These are phyloP conservation scores for Globisporangium uncinulatum DNA, from an alignment of 352 stramenopile genomes.

Conservation along the genomic window DNA sequence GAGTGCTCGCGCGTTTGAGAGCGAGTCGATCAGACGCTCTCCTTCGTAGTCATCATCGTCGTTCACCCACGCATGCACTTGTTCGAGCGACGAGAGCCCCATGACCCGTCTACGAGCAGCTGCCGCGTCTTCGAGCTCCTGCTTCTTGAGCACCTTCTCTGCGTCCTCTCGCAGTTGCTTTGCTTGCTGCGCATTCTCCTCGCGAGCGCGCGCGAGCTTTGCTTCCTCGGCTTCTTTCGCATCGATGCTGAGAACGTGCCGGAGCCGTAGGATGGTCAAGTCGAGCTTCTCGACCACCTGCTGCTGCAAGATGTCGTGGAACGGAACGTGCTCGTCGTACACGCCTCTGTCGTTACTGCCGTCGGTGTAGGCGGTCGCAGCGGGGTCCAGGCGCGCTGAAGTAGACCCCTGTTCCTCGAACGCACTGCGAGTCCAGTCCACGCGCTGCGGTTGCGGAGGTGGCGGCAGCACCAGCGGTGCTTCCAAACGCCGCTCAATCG, in stretches of 20 bases:
- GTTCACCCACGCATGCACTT: constrained; percentile 36
- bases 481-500: constrained; percentile 4
- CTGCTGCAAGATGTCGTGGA: constrained; percentile 33
- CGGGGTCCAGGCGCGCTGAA: background rate
- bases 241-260: constrained; percentile 43
- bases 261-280: constrained; percentile 60
- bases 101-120: constrained; percentile 39
- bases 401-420: background rate
- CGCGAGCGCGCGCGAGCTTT: background rate
- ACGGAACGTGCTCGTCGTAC: constrained; percentile 10
- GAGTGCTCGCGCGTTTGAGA: background rate
- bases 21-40: constrained; percentile 6
- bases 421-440: background rate
- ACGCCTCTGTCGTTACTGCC: background rate
- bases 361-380: background rate
- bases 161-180: constrained; percentile 13
- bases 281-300: constrained; percentile 54
- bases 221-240: constrained; percentile 40
- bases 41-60: constrained; percentile 18
- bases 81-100: constrained; percentile 38
- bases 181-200: constrained; percentile 2
- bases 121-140: constrained; percentile 27
- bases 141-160: constrained; percentile 20
- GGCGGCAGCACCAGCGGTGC: background rate
- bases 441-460: background rate